A percentile compares a stretch with the other conserved stretches of the same genome.
These are phyloP conservation scores for Fusarium keratoplasticum DNA, from an alignment of 2,329 filamentous ascomycete species.

Conservation along the genomic window DNA sequence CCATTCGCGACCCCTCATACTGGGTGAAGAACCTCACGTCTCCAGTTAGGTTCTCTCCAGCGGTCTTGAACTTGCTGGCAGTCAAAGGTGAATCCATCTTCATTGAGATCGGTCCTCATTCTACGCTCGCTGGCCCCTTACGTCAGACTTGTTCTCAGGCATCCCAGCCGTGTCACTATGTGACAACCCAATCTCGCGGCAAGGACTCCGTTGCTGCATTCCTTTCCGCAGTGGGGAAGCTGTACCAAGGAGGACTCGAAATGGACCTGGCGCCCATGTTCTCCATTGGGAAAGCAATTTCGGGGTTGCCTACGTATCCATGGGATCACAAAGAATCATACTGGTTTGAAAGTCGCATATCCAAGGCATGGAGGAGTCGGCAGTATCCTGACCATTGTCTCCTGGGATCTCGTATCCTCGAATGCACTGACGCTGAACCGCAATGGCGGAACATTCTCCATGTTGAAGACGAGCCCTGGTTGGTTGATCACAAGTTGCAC, in stretches of 20 bases:
- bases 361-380: conserved; percentile 44
- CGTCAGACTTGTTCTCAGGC: conserved; percentile 20
- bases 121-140: conserved; percentile 33
- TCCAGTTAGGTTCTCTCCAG: conserved; percentile 53
- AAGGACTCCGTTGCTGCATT: not conserved
- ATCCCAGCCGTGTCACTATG: not conserved
- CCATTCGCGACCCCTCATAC: conserved; percentile 51
- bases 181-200: not conserved
- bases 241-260: not conserved
- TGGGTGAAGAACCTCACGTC: conserved; percentile 53
- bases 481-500: conserved; percentile 52
- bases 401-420: conserved; percentile 46
- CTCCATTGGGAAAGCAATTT: conserved; percentile 39
- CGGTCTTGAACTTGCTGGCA: conserved; percentile 7
- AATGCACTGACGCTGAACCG: conserved; percentile 38
- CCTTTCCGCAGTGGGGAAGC: not conserved
- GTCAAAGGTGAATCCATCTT: conserved; percentile 4
- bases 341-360: conserved; percentile 50
- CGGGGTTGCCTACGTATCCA: conserved; percentile 51
- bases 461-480: conserved; percentile 49
- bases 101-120: conserved; percentile 44
- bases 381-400: conserved; percentile 53
- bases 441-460: conserved; percentile 44
- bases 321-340: conserved; percentile 53
- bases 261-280: not conserved